Evolutionary conservation across 2,329 filamentous ascomycete genomes (phyloP), one percentile per base, ranked within the genome.

Genomic region (Calonectria multiphialidica): DNA sequence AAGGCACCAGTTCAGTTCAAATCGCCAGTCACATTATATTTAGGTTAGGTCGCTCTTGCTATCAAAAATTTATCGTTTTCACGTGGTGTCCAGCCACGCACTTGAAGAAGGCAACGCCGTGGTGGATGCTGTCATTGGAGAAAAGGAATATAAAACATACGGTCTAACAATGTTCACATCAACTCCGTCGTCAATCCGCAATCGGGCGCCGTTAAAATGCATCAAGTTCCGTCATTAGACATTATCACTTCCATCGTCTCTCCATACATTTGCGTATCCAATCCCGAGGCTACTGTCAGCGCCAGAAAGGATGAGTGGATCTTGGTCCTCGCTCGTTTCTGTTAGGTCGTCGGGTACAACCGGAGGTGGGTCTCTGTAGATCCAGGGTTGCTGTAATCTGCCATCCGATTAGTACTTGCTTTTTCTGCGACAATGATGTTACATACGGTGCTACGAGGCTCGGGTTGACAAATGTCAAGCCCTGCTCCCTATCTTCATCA

Each of bases 381-480:
- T 90, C 93, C 93, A 95, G 0, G 93, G 89, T 76, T 91, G 90
- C 77, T 92, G 88, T n/a, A 95, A 86, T 25, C 91, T 93, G 70
- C 45, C 23, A 40, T n/a, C 2, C 12, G 16, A 49, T 80, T 40
- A 72, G 66, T 61, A 78, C 65, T 77, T 74, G 35, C 47, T 33
- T 57, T 61, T 18, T 21, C 9, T 10, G 21, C 9, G 16, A 9
- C n/a, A 15, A 13, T 7, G 2, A n/a, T 1, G 16, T 13, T 64
- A 89, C 91, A 87, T 87, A 93, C 87, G 92, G 92, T 37, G 87
- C 84, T 5, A 92, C 86, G 13, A 97, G 84, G 80, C 91, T 96
- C 2, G 95, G 95, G 77, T 96, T 97, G 61, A 95, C 86, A 82
- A 95, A 97, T 59, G 86, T 87, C 81, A 92, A 81, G 0, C 92